These are phyloP conservation scores for Talaromyces sp. DNA, from an alignment of 2,329 filamentous ascomycete species.

Conservation along the genomic window DNA sequence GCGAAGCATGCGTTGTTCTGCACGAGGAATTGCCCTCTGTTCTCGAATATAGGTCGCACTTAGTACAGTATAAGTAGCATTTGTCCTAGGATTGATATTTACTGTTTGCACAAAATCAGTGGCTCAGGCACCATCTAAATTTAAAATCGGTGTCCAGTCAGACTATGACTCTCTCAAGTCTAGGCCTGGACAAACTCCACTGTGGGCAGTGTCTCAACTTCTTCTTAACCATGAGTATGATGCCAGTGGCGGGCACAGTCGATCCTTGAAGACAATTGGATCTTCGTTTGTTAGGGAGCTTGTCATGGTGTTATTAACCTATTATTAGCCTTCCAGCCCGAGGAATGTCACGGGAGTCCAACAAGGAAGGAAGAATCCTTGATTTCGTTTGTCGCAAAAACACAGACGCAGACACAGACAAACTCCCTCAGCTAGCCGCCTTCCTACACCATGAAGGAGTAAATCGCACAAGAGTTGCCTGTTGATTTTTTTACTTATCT, in stretches of 20 bases:
- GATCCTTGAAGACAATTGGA: background rate
- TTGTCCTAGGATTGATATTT: background rate
- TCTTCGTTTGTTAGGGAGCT: background rate
- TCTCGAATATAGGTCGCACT: background rate
- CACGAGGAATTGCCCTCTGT: background rate
- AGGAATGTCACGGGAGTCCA: background rate
- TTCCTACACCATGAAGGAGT: background rate
- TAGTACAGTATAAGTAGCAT: too few species aligned
- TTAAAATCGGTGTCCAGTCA: too few species aligned
- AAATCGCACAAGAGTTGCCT: background rate
- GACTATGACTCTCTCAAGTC: background rate
- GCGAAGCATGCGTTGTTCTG: background rate
- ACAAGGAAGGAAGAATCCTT: background rate
- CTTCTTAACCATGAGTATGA: background rate
- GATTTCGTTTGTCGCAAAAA: background rate
- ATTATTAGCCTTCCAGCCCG: slow-evolving; percentile 1
- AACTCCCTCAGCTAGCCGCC: too few species aligned
- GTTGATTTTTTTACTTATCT: background rate
- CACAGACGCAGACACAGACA: too few species aligned
- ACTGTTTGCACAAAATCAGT: background rate
- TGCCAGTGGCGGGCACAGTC: background rate
- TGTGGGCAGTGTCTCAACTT: background rate
- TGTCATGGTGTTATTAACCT: background rate
- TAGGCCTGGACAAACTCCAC: background rate
- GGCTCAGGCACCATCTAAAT: background rate